Base-by-base conservation (phyloP, 495 filamentous ascomycete species). In the Pseudoneurospora amorphoporcata region DNA sequence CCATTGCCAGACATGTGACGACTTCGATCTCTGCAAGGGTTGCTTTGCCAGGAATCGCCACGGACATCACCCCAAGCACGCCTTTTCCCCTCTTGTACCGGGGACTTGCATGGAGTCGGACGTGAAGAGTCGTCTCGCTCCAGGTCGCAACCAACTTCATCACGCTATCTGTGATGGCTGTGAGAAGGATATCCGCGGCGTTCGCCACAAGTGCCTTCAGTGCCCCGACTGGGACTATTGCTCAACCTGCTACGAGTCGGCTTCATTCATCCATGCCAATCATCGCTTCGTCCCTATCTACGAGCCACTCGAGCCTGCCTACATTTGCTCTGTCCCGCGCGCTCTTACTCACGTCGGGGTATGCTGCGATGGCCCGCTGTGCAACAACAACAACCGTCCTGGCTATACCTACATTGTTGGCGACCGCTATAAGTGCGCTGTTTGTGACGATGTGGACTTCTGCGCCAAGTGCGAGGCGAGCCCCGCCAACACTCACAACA, bases 191-290 rank as follows among this genome's bases (percentile, higher is more conserved):
- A 96, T 99, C 76, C 86, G 87, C 77, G 95, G 95, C 76, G 88
- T 97, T 58, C 95, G 95, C 76, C 92, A 98, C 88, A 99, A 99
- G 87, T 99, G 95, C 83, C 86, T 98, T 75, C 90, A 91, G 76
- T 99, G 95, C 85, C 95, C 96, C 39, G 95, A 99, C 79, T 99
- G 92, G 92, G 95, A 99, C 76, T 97, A 92, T 84, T 99, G 95
- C 84, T 86, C 87, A n/a, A 83, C 85, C 5, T 99, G 95, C 82
- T 81, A 92, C 69, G 81, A 85, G 72, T 88, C 84, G 76, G 90
- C 92, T 39, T 75, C 81, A 39, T 84, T 88, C 76, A 89, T 84
- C 70, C 95, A 99, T 78, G 88, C 92, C 39, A 85, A 87, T 39
- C 95, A 99, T 81, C 92, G 96, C 73, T 98, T 99, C 82, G 93